Evolutionary conservation across 1,284 basidiomycete species (phyloP).

Genomic region (Termitomyces sp.): DNA sequence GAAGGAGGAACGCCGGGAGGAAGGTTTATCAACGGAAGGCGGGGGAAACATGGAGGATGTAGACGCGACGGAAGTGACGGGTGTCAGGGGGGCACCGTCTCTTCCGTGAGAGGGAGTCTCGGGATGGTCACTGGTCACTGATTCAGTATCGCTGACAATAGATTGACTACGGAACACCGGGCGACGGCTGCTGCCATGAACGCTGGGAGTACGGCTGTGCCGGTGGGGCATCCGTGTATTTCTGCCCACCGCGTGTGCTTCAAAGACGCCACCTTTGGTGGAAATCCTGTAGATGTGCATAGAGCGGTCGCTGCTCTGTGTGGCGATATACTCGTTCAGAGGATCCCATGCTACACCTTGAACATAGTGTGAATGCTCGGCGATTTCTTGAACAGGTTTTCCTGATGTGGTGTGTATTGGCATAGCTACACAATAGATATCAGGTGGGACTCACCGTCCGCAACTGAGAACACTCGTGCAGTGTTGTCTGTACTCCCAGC

Average conservation of each 20-base stretch:
- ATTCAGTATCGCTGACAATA: conserved; percentile 57
- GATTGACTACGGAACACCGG: conserved; percentile 64
- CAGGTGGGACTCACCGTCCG: conserved; percentile 53
- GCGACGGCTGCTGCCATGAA: conserved; percentile 45
- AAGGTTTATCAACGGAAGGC: conserved; percentile 57
- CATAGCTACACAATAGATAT: conserved; percentile 1
- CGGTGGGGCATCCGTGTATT: conserved; percentile 70
- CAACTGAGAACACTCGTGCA: conserved; percentile 77
- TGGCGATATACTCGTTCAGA: conserved; percentile 90
- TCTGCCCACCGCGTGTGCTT: conserved; percentile 81
- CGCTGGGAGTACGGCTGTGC: conserved; percentile 63
- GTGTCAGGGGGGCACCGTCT: conserved; percentile 50
- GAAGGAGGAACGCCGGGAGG: conserved; percentile 85
- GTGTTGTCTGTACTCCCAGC: conserved; percentile 96
- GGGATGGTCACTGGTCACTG: conserved; percentile 17
- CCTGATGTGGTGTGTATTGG: conserved; percentile 36
- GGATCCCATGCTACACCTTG: conserved; percentile 98
- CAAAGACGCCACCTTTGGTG: conserved; percentile 73
- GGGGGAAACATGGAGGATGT: conserved; percentile 71
- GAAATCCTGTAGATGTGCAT: conserved; percentile 86
- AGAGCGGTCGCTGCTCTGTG: conserved; percentile 88
- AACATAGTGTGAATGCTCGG: conserved; percentile 91
- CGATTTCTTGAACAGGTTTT: conserved; percentile 78
- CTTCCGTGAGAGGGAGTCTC: conserved; percentile 18
- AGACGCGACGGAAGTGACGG: conserved; percentile 44